Percentiles rank a stretch among this genome's conserved stretches.
These are phyloP conservation scores for Lichenothelia convexa DNA, from an alignment of 495 filamentous ascomycete species.

Conservation along the genomic window DNA sequence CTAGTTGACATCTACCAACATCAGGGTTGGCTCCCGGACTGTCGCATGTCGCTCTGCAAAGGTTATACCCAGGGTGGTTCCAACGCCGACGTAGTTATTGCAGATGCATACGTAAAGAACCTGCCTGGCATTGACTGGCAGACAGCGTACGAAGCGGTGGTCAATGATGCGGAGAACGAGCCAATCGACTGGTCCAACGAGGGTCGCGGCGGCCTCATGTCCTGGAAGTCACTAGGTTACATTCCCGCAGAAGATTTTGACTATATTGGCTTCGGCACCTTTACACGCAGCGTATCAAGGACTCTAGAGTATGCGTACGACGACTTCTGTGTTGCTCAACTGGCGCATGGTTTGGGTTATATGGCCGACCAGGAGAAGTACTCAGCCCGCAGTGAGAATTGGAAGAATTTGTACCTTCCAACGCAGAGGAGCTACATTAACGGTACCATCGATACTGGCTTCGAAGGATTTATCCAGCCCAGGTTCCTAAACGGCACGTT, in stretches of 20 bases:
- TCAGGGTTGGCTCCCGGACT: constrained; percentile 52
- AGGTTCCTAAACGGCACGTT: constrained; percentile 12
- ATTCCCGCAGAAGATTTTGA: constrained; percentile 54
- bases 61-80: constrained; percentile 60
- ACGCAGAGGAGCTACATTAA: constrained; percentile 8
- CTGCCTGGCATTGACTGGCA: constrained; percentile 52
- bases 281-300: constrained; percentile 51
- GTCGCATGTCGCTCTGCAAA: constrained; percentile 31
- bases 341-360: constrained; percentile 35
- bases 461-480: constrained; percentile 11
- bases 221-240: constrained; percentile 49
- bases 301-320: constrained; percentile 66
- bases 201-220: constrained; percentile 46
- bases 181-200: constrained; percentile 52
- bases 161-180: constrained; percentile 60
- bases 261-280: constrained; percentile 41
- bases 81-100: constrained; percentile 59
- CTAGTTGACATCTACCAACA: constrained; percentile 57
- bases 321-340: constrained; percentile 52
- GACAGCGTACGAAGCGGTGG: constrained; percentile 51
- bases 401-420: constrained; percentile 20
- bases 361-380: constrained; percentile 36
- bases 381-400: constrained; percentile 34
- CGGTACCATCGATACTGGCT: constrained; percentile 11
- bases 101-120: constrained; percentile 54